Evolutionary conservation across 768 basidiomycete genomes (phyloP).

Genomic region (Trametes coccinea): DNA sequence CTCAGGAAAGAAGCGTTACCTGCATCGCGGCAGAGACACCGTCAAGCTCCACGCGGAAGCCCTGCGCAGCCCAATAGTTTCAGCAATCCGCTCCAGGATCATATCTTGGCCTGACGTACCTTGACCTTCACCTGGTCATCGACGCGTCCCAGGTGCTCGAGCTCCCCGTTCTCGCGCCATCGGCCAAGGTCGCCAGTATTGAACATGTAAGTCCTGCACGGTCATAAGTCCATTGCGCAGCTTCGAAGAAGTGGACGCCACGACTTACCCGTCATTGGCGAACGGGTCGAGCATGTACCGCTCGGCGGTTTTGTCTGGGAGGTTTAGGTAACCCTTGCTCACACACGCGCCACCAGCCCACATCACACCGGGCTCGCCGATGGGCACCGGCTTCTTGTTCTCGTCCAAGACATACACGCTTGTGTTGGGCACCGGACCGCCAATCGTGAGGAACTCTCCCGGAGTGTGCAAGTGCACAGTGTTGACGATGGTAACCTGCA

Average conservation of each 20-base stretch:
- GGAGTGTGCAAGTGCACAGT: constrained; percentile 50
- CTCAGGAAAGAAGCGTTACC: constrained; percentile 32
- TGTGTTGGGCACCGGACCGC: constrained; percentile 56
- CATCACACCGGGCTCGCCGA: constrained; percentile 46
- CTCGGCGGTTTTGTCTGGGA: constrained; percentile 55
- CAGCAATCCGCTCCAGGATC: background rate
- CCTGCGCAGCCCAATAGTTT: constrained; percentile 33
- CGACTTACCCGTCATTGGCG: constrained; percentile 44
- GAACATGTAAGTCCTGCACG: constrained; percentile 45
- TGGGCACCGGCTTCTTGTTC: constrained; percentile 33
- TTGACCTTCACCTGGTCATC: constrained; percentile 69
- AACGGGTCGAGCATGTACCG: constrained; percentile 54
- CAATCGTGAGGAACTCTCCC: constrained; percentile 47
- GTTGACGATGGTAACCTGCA: constrained; percentile 56
- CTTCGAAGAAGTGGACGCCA: background rate
- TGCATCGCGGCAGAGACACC: constrained; percentile 63
- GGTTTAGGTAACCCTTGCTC: constrained; percentile 54
- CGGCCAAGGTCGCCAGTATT: constrained; percentile 63
- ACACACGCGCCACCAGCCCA: constrained; percentile 67
- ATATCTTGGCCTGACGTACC: constrained; percentile 30
- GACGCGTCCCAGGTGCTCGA: constrained; percentile 59
- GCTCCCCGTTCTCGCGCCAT: constrained; percentile 52
- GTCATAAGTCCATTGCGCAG: constrained; percentile 21
- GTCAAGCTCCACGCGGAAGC: constrained; percentile 65
- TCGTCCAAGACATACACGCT: constrained; percentile 42